phyloP scores from a whole-genome alignment of 2,329 filamentous ascomycete species.

The Tolypocladium inflatum region DNA sequence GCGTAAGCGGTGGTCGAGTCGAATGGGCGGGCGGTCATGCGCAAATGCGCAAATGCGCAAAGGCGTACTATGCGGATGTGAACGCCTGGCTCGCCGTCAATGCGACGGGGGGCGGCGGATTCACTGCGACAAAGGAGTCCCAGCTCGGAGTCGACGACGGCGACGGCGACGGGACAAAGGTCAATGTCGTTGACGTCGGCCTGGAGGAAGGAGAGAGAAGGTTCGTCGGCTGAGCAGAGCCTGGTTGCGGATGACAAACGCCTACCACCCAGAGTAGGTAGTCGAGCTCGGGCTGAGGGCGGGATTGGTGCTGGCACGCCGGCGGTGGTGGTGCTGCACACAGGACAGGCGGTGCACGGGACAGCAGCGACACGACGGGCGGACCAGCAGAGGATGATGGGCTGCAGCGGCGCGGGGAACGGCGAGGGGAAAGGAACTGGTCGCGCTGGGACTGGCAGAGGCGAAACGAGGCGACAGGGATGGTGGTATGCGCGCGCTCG shows the following conservation, averaged over 20 bases:
- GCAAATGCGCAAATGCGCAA: neutral
- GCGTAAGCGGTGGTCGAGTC: neutral
- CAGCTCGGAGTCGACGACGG: neutral
- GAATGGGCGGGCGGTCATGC: neutral
- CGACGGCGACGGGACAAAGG: neutral
- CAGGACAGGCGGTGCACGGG: neutral
- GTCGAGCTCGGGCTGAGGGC: neutral
- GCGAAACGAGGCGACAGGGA: slow-evolving; percentile 7
- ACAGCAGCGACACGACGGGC: neutral
- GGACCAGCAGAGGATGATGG: neutral
- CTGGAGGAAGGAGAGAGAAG: neutral
- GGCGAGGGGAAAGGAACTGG: neutral
- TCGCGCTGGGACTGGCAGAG: slow-evolving; percentile 8
- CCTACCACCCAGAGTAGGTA: neutral
- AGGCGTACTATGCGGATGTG: neutral
- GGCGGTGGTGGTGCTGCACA: neutral
- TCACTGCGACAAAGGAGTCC: neutral
- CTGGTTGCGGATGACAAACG: neutral
- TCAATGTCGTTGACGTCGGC: neutral
- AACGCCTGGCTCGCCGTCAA: neutral
- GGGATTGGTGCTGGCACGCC: neutral
- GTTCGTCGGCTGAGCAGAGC: neutral
- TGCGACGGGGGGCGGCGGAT: neutral
- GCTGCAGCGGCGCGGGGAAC: neutral
- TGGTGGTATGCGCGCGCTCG: neutral